Evolutionary conservation across 495 filamentous ascomycete genomes (phyloP), one percentile per base, ranked within the genome.

Genomic region (Talaromyces adpressus): DNA sequence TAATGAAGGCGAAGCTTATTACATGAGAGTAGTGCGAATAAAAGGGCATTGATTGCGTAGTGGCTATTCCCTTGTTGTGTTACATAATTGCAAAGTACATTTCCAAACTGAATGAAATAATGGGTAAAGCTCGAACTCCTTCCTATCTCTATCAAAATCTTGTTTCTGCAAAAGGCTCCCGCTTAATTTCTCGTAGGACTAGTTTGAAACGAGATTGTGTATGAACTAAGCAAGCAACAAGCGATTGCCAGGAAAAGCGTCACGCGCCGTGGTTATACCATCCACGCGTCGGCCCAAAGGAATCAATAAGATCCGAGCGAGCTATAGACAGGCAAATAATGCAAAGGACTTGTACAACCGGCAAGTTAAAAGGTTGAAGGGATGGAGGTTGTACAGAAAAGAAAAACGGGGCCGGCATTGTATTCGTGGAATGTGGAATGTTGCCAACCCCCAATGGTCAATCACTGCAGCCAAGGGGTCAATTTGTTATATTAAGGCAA

Each of bases 401-500:
- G n/a, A 18, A 49, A 49, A 49, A 49, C 45, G 45, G 45, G 45
- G 45, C 45, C 45, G 45, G 45, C 45, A 6, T 29, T 14, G 22
- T 56, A 29, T 56, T 23, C 27, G 8, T 2, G 52, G 52, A 56
- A 56, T 56, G 52, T 56, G 52, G 52, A 56, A 56, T 56, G 52
- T 11, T 29, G 27, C 22, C 52, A 56, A 56, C 23, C 12, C 29
- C 52, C 52, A 56, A 56, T 56, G 23, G 16, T n/a, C 22, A 0
- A 56, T 29, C 52, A 29, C 14, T 29, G 52, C n/a, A 29, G 4
- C 27, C 52, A 56, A 56, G 52, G 52, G 52, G 22, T 56, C 51
- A 53, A 45, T 11, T 4, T 4, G 39, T 45, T 16, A 18, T 7
- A 20, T 4, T 20, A 20, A 20, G 45, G 8, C n/a, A 49, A 9